These are phyloP conservation scores for Clonostachys rhizophaga DNA, from an alignment of 2,329 filamentous ascomycete genomes.

Conservation along the genomic window DNA sequence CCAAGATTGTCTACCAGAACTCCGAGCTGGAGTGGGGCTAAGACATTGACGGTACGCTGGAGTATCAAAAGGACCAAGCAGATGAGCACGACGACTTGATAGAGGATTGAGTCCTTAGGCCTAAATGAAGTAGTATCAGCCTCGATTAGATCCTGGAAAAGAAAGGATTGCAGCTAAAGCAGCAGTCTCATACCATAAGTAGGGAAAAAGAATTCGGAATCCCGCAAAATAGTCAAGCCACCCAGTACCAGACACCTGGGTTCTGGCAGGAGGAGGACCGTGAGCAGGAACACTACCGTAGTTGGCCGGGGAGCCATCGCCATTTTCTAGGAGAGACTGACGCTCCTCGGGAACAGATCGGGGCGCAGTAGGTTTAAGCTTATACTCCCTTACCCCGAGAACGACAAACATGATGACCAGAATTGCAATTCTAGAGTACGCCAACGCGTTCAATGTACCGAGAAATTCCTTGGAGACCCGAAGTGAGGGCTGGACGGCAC, in stretches of 20 bases:
- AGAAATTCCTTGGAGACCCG: constrained; percentile 18
- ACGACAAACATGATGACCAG: constrained; percentile 25
- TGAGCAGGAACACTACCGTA: constrained; percentile 16
- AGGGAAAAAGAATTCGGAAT: constrained; percentile 37
- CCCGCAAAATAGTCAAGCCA: constrained; percentile 42
- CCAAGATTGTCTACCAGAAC: constrained; percentile 31
- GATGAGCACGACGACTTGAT: constrained; percentile 32
- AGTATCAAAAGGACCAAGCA: constrained; percentile 32
- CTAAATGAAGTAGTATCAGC: constrained; percentile 9
- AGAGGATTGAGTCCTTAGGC: constrained; percentile 32
- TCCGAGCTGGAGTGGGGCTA: constrained; percentile 36
- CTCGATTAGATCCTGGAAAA: too few species aligned
- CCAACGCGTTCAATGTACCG: constrained; percentile 20
- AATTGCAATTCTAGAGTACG: constrained; percentile 20
- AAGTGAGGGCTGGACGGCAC: constrained; percentile 17
- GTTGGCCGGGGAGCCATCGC: constrained; percentile 16
- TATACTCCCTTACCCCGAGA: constrained; percentile 21
- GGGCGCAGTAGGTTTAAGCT: constrained; percentile 14
- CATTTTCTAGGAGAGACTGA: constrained; percentile 32
- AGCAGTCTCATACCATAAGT: constrained; percentile 27
- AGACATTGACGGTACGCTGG: constrained; percentile 36
- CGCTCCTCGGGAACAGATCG: constrained; percentile 24
- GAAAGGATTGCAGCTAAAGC: too few species aligned
- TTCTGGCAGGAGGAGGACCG: constrained; percentile 11
- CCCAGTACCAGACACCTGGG: constrained; percentile 24